These are phyloP conservation scores for Xenoacremonium recifei DNA, from an alignment of 2,329 filamentous ascomycete species.

Conservation along the genomic window DNA sequence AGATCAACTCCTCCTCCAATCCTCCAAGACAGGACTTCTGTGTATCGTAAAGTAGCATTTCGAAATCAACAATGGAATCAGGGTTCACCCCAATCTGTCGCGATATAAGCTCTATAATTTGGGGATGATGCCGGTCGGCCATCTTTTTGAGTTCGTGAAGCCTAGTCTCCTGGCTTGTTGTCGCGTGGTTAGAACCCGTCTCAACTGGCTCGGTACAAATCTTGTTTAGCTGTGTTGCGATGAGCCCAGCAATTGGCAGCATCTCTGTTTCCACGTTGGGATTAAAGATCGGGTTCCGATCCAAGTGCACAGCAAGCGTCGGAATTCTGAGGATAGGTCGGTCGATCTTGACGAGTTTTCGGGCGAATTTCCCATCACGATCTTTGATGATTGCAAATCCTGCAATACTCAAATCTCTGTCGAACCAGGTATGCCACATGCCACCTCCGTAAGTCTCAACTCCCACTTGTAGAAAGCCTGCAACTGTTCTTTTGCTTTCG, in stretches of 20 bases:
- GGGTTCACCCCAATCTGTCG: slow-evolving; percentile 70
- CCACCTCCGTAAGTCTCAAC: slow-evolving; percentile 97
- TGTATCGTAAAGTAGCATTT: slow-evolving; percentile 95
- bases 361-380: slow-evolving; percentile 68
- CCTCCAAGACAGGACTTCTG: slow-evolving; percentile 89
- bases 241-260: slow-evolving; percentile 88
- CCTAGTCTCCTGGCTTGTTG: slow-evolving; percentile 41
- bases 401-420: slow-evolving; percentile 87
- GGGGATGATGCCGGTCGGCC: slow-evolving; percentile 82
- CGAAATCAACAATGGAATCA: slow-evolving; percentile 83
- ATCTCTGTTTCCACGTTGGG: slow-evolving; percentile 98
- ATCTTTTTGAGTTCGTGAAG: slow-evolving; percentile 77
- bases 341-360: slow-evolving; percentile 87
- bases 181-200: slow-evolving; percentile 34
- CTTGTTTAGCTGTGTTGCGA: slow-evolving; percentile 84
- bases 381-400: slow-evolving; percentile 81
- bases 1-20: slow-evolving; percentile 90
- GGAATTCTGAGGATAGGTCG: slow-evolving; percentile 89
- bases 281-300: slow-evolving; percentile 79
- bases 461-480: slow-evolving; percentile 89
- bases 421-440: slow-evolving; percentile 98
- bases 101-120: slow-evolving; percentile 82
- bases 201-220: slow-evolving; percentile 52
- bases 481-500: slow-evolving; percentile 81
- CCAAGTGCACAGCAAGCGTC: slow-evolving; percentile 89